Evolutionary conservation across 2,329 filamentous ascomycete genomes (phyloP).

Genomic region (Zasmidium angulare): DNA sequence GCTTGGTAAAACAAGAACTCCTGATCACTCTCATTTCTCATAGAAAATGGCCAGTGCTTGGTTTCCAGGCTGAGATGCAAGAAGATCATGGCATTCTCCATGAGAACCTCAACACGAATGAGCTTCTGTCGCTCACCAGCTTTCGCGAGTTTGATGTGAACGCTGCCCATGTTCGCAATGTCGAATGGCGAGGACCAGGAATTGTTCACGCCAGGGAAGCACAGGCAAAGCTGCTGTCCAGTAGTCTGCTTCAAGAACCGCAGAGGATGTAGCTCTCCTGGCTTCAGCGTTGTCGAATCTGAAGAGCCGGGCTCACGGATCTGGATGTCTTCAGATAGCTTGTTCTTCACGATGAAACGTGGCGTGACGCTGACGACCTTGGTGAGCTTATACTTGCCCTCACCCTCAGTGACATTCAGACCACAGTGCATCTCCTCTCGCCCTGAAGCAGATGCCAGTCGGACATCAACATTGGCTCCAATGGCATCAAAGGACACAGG

Average conservation of each 20-base stretch:
- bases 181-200: conserved; percentile 98
- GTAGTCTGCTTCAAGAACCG: conserved; percentile 83
- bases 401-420: conserved; percentile 82
- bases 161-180: conserved; percentile 89
- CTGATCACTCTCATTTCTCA: conserved; percentile 95
- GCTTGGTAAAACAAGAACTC: conserved; percentile 97
- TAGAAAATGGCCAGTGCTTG: conserved; percentile 97
- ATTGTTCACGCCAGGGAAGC: conserved; percentile 91
- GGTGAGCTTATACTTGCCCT: conserved; percentile 96
- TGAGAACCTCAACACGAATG: conserved; percentile 81
- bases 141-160: conserved; percentile 91
- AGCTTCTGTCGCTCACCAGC: conserved; percentile 85
- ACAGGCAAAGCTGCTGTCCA: conserved; percentile 86
- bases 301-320: conserved; percentile 91
- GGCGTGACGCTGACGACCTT: conserved; percentile 93
- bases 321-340: conserved; percentile 81
- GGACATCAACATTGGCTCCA: conserved; percentile 85
- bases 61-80: conserved; percentile 85
- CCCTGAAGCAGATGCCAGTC: conserved; percentile 70
- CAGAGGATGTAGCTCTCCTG: conserved; percentile 78
- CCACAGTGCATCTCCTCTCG: conserved; percentile 86
- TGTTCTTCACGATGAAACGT: conserved; percentile 91
- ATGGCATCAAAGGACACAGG: conserved; percentile 98
- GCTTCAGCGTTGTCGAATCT: conserved; percentile 73
- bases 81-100: conserved; percentile 93